phyloP scores from a whole-genome alignment of 139 green algal genomes.

The Monoraphidium neglectum region DNA sequence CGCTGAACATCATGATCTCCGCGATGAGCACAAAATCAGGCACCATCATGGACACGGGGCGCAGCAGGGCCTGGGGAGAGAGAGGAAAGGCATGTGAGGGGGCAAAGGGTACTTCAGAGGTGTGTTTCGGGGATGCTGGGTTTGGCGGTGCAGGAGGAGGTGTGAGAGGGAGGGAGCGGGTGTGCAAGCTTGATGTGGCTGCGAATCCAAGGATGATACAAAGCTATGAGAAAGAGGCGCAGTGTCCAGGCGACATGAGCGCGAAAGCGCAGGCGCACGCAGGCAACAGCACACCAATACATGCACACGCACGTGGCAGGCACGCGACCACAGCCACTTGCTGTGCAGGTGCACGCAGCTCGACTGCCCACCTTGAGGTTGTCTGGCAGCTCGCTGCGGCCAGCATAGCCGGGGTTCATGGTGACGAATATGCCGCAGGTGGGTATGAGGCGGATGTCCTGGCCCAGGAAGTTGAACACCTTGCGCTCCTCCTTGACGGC shows the following conservation, averaged over 20 bases:
- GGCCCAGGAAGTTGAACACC: conserved; percentile 70
- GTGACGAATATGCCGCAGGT: conserved; percentile 93
- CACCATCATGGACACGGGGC: conserved; percentile 90
- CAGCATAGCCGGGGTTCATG: conserved; percentile 96
- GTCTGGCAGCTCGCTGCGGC: conserved; percentile 88
- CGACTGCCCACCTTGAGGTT: conserved; percentile 73
- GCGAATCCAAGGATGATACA: too few species aligned
- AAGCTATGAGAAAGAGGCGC: too few species aligned
- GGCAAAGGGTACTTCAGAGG: too few species aligned
- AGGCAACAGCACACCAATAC: background rate
- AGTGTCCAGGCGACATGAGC: too few species aligned
- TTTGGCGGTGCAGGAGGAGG: too few species aligned
- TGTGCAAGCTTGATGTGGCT: too few species aligned
- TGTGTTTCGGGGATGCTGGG: too few species aligned
- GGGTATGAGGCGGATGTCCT: conserved; percentile 67
- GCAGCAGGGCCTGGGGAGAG: conserved; percentile 72
- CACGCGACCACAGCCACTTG: conserved; percentile 14
- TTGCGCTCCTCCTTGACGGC: conserved; percentile 83
- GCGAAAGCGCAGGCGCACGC: too few species aligned
- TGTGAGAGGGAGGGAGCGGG: too few species aligned
- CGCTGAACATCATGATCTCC: conserved; percentile 95
- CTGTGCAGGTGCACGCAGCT: too few species aligned
- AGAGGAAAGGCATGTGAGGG: too few species aligned
- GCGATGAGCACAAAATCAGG: conserved; percentile 90
- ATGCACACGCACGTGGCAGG: background rate